Evolutionary conservation across 768 basidiomycete species (phyloP), one percentile per base, ranked within the genome.

Genomic region (Phylloporus sp.): DNA sequence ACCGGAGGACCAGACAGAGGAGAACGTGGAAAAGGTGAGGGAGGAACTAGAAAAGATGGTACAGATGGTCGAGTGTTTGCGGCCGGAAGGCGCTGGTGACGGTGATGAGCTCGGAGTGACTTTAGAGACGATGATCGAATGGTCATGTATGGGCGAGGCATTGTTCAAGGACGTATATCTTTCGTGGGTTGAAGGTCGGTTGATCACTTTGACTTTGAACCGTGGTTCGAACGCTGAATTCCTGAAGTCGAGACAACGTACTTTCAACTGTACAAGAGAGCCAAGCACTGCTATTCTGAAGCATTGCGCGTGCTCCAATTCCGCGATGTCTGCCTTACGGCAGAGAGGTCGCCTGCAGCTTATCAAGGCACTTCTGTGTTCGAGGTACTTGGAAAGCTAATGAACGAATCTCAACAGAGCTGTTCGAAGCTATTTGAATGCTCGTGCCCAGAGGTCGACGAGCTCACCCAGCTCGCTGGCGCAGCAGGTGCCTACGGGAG

Each of bases 201-300:
- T 5, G 40, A 14, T 32, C 32, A 14, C 9, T 32, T 32, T 18
- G 1, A n/a, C 11, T 28, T 15, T 10, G 5, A 5, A 3, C 0
- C 15, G 20, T 1, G 17, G 33, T 9, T 23, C 3, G 22, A n/a
- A 23, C 17, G 4, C 20, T 29, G 34, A 49, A 24, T 7, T 11
- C 18, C 3, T 17, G 24, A 42, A 52, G 90, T 90, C 31, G 84
- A 92, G 65, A 81, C 88, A 11, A 80, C 78, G 1, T 71, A 82
- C 64, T 92, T 92, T 71, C 84, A 90, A 61, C 67, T 94, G 14
- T 90, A 87, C 72, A 84, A 84, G 54, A 80, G 92, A 46, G 80
- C 84, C 5, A 81, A 78, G 60, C 92, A 94, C 58, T 87, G 91
- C 41, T 79, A 84, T 63, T 72, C 79, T 6, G 93, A 94, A 68